Percentiles rank a stretch among this genome's conserved stretches.
Conservation (phyloP, 2,329 filamentous ascomycete genomes). For the Pseudogymnoascus sp. region DNA sequence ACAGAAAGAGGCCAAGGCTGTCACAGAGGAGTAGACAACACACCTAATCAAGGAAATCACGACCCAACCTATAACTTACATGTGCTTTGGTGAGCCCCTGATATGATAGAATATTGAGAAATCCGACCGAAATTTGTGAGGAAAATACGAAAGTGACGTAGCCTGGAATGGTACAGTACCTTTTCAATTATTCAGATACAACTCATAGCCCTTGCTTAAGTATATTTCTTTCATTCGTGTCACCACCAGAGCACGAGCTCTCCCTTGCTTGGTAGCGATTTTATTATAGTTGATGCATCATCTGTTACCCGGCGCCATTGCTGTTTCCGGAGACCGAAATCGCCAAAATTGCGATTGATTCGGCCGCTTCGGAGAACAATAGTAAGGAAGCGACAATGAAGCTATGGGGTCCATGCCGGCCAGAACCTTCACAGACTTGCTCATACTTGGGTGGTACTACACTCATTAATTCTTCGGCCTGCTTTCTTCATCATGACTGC, state of each 20-base stretch:
- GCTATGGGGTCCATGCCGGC: not conserved
- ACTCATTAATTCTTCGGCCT: not conserved
- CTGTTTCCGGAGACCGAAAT: not conserved
- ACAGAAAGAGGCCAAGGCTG: conserved; percentile 39
- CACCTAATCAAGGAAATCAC: not conserved
- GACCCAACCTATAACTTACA: not conserved
- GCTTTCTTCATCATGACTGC: not conserved
- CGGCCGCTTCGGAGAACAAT: conserved; percentile 5
- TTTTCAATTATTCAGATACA: not conserved
- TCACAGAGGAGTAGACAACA: not conserved
- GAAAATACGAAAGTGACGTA: not conserved
- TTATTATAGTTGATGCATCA: not conserved
- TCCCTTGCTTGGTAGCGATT: not conserved
- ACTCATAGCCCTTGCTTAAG: not conserved
- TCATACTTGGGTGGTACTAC: not conserved
- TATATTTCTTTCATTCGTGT: not conserved
- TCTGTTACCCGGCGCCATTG: not conserved
- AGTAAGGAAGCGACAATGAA: not conserved
- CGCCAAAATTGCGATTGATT: not conserved
- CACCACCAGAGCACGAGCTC: not conserved
- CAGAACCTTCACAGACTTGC: not conserved
- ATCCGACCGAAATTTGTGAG: not conserved
- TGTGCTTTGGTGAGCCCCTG: not conserved
- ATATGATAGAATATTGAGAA: not conserved
- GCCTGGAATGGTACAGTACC: not conserved